Conservation (phyloP, 139 green algal genomes). For the Yamagishiella unicocca region DNA sequence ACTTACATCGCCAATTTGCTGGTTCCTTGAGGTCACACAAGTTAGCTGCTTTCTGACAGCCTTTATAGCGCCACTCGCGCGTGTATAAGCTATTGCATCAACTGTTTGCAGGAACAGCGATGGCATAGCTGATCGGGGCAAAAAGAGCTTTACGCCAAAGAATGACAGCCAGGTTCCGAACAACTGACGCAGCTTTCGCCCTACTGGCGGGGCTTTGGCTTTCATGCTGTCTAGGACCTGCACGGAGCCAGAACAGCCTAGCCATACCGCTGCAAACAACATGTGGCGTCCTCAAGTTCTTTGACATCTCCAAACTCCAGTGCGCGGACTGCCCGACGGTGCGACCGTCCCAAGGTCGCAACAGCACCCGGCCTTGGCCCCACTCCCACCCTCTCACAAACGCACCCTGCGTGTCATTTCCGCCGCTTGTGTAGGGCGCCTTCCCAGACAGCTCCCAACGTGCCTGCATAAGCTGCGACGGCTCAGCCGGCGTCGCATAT, state of each 20-base stretch:
- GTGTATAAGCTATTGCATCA: too few relatives aligned
- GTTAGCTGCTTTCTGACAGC: too few relatives aligned
- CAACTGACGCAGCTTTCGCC: not conserved
- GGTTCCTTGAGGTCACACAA: too few relatives aligned
- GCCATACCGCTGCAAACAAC: not conserved
- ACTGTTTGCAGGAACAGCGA: too few relatives aligned
- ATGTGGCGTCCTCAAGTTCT: conserved; percentile 27
- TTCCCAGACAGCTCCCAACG: conserved; percentile 46
- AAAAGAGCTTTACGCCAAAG: not conserved
- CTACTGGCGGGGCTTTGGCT: not conserved
- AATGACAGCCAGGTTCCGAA: not conserved
- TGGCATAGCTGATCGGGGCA: too few relatives aligned
- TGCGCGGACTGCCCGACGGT: conserved; percentile 49
- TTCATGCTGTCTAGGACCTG: too few relatives aligned
- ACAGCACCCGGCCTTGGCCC: not conserved
- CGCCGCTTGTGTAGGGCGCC: not conserved
- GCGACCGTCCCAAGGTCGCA: too few relatives aligned
- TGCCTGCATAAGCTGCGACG: conserved; percentile 51
- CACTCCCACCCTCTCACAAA: not conserved
- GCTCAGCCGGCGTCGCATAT: not conserved
- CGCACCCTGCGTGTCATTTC: too few relatives aligned
- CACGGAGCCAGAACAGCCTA: conserved; percentile 17
- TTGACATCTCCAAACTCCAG: conserved; percentile 39
- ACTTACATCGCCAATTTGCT: not conserved
- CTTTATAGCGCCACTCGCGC: not conserved